Base-by-base conservation (phyloP, 768 basidiomycete species). In the Hebeloma cylindrosporum region DNA sequence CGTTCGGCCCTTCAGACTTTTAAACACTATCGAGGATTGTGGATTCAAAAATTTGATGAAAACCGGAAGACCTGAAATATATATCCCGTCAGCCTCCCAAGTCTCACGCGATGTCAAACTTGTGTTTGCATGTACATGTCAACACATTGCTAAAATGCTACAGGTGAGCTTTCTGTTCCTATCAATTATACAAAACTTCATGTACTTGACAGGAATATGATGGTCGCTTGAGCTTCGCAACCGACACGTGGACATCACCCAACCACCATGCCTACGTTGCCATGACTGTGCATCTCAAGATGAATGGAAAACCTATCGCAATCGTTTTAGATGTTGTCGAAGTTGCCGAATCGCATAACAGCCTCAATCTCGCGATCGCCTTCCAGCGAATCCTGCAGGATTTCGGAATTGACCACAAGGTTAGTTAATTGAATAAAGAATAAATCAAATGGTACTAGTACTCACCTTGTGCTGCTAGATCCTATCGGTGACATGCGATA, bases 281-380 rank as follows among this genome's bases (percentile, higher is more conserved):
- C 0, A 37, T 65, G 8, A 59, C 54, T 0, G 65, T 66, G 0
- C 68, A 72, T 34, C 49, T 69, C n/a, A 59, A 66, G 22, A 18
- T 59, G 2, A 29, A 67, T 0, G 65, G 68, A 0, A 32, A 40
- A 3, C 61, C 58, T 0, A 20, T 68, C 0, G 18, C 35, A 0
- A 50, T 71, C 38, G 31, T 66, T 0, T 54, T 75, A 1, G 71
- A 75, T 40, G 36, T 75, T 2, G 52, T 70, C 9, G 68, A 74
- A 48, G 63, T 74, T 6, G 31, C 57, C 9, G 40, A 54, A 42
- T 68, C 67, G 0, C 71, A 75, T 43, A 50, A 58, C 0, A 65
- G 71, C 5, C 10, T 55, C 1, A 63, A 64, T 11, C 56, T 75
- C 11, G 69, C 70, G 0, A 33, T 20, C 0, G 69, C 57, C 5